phyloP scores from a whole-genome alignment of 805 yeast genomes.

The Scheffersomyces stipitis region DNA sequence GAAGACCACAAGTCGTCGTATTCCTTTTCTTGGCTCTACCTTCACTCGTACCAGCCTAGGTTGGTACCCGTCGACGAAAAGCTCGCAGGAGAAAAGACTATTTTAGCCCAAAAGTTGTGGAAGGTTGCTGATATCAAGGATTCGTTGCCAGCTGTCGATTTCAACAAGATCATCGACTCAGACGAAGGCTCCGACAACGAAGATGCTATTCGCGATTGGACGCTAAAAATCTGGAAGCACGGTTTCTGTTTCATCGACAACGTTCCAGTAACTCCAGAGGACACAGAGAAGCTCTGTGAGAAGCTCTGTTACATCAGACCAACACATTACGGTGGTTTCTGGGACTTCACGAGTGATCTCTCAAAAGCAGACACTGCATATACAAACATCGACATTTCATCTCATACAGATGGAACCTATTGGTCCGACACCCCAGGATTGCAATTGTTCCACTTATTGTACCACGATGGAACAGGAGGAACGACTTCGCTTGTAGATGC shows the following conservation, averaged over 20 bases:
- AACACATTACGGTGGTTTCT: conserved; percentile 78
- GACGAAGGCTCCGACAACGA: conserved; percentile 28
- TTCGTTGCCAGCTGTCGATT: conserved; percentile 50
- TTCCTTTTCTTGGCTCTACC: conserved; percentile 41
- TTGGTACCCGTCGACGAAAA: conserved; percentile 32
- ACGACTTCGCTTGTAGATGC: conserved; percentile 68
- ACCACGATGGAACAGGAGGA: conserved; percentile 68
- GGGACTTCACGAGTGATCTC: conserved; percentile 74
- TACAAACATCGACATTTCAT: conserved; percentile 61
- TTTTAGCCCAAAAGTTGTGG: conserved; percentile 45
- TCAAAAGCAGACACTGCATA: conserved; percentile 71
- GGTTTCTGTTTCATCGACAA: conserved; percentile 64
- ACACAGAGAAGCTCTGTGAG: conserved; percentile 56
- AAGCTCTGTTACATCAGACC: conserved; percentile 60
- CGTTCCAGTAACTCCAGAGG: conserved; percentile 60
- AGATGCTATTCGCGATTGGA: conserved; percentile 55
- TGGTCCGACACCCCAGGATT: conserved; percentile 74
- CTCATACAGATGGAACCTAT: conserved; percentile 75
- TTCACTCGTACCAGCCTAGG: conserved; percentile 55
- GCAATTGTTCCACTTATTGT: conserved; percentile 64
- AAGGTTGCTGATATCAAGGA: conserved; percentile 37
- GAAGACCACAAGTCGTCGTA: conserved; percentile 38
- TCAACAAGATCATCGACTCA: conserved; percentile 41
- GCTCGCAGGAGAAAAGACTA: conserved; percentile 24
- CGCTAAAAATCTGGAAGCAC: conserved; percentile 49